phyloP scores from a whole-genome alignment of 1,284 basidiomycete genomes.

The Sanghuangporus baumii region DNA sequence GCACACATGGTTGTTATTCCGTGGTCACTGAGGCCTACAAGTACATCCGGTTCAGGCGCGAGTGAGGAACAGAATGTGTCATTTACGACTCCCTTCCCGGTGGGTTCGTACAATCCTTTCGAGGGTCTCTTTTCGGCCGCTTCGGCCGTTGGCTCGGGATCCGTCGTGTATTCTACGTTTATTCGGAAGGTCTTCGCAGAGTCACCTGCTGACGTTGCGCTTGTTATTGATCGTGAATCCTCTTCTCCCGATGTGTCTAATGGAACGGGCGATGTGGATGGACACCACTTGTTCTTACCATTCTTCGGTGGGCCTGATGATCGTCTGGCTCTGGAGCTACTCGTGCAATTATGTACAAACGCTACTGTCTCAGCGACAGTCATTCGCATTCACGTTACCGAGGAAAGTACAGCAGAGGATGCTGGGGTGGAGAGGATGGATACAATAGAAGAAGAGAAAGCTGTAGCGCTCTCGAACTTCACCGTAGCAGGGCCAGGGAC shows the following conservation, averaged over 20 bases:
- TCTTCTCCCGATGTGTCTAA: constrained; percentile 16
- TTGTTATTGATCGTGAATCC: constrained; percentile 70
- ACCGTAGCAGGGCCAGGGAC: constrained; percentile 14
- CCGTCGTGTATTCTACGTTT: constrained; percentile 67
- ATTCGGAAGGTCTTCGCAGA: constrained; percentile 75
- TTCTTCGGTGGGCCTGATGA: constrained; percentile 95
- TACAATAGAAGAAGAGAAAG: constrained; percentile 30
- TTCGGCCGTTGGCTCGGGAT: constrained; percentile 29
- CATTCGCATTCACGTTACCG: constrained; percentile 48
- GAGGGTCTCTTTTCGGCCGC: constrained; percentile 14
- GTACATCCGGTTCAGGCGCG: neutral
- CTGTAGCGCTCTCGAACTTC: constrained; percentile 10
- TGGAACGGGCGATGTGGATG: neutral
- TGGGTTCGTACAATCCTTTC: constrained; percentile 29
- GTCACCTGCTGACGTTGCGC: constrained; percentile 61
- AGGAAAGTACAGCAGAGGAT: constrained; percentile 18
- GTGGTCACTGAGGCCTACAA: constrained; percentile 42
- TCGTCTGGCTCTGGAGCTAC: constrained; percentile 72
- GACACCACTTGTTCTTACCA: constrained; percentile 73
- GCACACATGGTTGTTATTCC: constrained; percentile 81
- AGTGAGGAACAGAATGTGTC: constrained; percentile 1
- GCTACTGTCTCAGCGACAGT: constrained; percentile 63
- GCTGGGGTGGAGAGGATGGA: constrained; percentile 28
- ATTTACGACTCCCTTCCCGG: neutral
- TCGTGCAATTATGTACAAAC: constrained; percentile 74